phyloP scores from a whole-genome alignment of 176 grass and related monocot species.

The Dactylis glomerata region DNA sequence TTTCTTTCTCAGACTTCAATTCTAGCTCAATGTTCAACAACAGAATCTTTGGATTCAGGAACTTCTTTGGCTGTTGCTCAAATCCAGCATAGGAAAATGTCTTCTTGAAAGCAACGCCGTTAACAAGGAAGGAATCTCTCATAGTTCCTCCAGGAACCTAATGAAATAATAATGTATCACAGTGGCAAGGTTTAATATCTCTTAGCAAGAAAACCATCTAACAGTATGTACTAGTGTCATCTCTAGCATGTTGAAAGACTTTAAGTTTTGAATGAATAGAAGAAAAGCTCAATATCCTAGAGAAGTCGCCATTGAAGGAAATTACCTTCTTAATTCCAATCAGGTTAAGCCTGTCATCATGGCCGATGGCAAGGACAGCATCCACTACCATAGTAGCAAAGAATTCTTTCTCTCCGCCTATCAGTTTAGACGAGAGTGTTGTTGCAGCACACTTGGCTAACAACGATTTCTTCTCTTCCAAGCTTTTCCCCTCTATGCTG shows the following conservation, averaged over 20 bases:
- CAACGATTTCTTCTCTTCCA: constrained; percentile 86
- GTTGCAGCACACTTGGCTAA: constrained; percentile 90
- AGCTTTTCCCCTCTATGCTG: constrained; percentile 96
- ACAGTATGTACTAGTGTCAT: neutral
- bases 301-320: neutral
- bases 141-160: constrained; percentile 94
- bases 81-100: constrained; percentile 97
- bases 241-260: neutral
- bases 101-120: constrained; percentile 94
- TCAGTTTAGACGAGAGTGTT: constrained; percentile 90
- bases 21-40: constrained; percentile 96
- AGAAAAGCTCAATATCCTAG: neutral
- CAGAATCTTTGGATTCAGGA: constrained; percentile 87
- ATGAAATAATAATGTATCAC: constrained; percentile 14
- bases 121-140: constrained; percentile 97
- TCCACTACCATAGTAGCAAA: constrained; percentile 94
- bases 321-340: constrained; percentile 93
- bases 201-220: constrained; percentile 2
- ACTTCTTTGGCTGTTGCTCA: constrained; percentile 95
- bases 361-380: constrained; percentile 86
- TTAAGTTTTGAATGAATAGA: neutral
- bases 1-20: constrained; percentile 97
- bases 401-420: constrained; percentile 93
- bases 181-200: neutral
- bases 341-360: constrained; percentile 84